Percentiles rank a stretch among this genome's conserved stretches.
These are phyloP conservation scores for Pseudocercospora pini-densiflorae DNA, from an alignment of 2,329 filamentous ascomycete species.

Conservation along the genomic window DNA sequence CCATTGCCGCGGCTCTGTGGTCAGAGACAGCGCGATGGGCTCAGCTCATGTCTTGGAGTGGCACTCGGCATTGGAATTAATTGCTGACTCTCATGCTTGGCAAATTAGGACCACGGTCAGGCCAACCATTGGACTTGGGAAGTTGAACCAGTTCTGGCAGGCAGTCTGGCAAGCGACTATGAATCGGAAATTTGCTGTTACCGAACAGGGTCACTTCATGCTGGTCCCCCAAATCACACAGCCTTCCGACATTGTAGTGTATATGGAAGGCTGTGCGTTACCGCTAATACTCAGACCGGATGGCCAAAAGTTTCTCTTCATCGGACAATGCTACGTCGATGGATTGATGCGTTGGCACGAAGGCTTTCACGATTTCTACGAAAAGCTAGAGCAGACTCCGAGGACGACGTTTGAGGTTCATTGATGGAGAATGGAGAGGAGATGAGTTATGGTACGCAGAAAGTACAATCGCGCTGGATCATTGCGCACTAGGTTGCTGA, in stretches of 20 bases:
- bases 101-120: too few relatives aligned
- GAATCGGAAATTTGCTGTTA: neutral
- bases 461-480: too few relatives aligned
- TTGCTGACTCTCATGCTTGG: too few relatives aligned
- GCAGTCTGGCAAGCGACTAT: too few relatives aligned
- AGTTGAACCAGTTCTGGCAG: too few relatives aligned
- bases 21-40: too few relatives aligned
- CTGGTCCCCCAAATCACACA: slow-evolving; percentile 1
- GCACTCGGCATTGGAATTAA: too few relatives aligned
- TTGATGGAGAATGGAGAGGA: neutral
- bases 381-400: neutral
- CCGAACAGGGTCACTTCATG: neutral
- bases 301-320: neutral
- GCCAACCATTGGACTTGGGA: too few relatives aligned
- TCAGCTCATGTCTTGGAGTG: too few relatives aligned
- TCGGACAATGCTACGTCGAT: slow-evolving; percentile 8
- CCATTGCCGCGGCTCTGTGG: too few relatives aligned
- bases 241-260: neutral
- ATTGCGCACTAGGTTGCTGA: too few relatives aligned
- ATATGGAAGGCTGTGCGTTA: neutral
- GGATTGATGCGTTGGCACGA: neutral
- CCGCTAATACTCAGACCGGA: neutral
- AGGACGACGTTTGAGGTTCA: neutral
- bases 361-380: neutral
- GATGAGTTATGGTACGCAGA: too few relatives aligned